Percentiles rank a stretch among this genome's conserved stretches.
These are phyloP conservation scores for Glycyrrhiza uralensis DNA, from an alignment of 306 rosid species.

Conservation along the genomic window DNA sequence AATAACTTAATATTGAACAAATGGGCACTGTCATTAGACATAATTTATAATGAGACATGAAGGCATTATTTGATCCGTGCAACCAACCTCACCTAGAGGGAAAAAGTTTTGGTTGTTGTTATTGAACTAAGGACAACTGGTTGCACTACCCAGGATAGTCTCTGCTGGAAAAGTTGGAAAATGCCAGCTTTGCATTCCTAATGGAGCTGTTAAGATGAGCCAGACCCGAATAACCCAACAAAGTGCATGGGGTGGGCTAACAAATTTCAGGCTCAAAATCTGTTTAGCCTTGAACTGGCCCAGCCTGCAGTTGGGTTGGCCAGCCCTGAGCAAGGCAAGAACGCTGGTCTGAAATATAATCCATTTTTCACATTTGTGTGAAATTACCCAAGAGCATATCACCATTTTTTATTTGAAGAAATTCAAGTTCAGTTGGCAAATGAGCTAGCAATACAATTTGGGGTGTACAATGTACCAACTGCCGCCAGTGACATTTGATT, in stretches of 20 bases:
- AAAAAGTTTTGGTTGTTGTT: background rate
- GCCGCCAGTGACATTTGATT: background rate
- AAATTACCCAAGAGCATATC: too few species aligned
- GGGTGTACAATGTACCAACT: background rate
- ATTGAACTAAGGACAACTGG: background rate
- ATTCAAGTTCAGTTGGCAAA: too few species aligned
- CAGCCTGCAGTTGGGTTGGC: too few species aligned
- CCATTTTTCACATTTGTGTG: too few species aligned
- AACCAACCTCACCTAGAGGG: too few species aligned
- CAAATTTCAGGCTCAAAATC: background rate
- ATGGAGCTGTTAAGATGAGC: background rate
- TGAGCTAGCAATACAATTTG: background rate
- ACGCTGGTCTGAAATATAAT: too few species aligned
- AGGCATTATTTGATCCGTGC: too few species aligned
- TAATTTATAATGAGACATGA: background rate
- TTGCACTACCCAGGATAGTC: background rate
- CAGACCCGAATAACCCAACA: background rate
- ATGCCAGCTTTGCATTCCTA: conserved; percentile 4
- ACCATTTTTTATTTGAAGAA: too few species aligned
- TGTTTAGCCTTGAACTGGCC: background rate
- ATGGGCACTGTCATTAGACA: background rate
- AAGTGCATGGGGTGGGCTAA: background rate
- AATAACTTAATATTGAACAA: background rate
- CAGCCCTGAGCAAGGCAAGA: too few species aligned
- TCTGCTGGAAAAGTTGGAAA: background rate